Base-by-base conservation (phyloP, 176 grass and related monocot genomes). In the Melocanna baccifera region DNA sequence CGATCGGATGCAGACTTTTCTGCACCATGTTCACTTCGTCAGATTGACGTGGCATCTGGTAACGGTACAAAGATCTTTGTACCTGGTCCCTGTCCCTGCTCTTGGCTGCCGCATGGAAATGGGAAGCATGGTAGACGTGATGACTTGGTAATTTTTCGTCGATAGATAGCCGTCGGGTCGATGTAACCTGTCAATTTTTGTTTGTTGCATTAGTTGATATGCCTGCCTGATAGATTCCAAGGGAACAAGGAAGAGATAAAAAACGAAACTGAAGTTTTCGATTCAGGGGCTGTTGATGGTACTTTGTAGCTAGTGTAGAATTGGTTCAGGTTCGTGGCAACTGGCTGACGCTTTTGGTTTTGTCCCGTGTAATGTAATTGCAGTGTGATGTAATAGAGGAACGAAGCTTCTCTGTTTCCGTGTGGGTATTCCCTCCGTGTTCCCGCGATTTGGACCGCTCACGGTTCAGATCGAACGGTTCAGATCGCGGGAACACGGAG, bases 281-380 rank as follows among this genome's bases (percentile, higher is more conserved):
- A 80, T 73, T 65, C 32, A 63, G 69, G 10, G 76, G 9, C 12
- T 46, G 36, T 63, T 36, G 62, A 65, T 82, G 39, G 63, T 85
- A 19, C 11, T 20, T 6, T 53, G 68, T 76, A 72, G 16, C 20
- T 83, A 14, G 32, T 3, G 9, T 70, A 79, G 80, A 34, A 71
- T 56, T 78, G 86, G 80, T 58, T 84, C 50, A 69, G 83, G 57
- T 85, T 64, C 56, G 71, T 40, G 56, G 53, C 71, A n/a, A 56
- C 61, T 57, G 53, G 69, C 63, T 32, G 79, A 81, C 16, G 47
- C 46, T 52, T 66, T 77, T 65, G n/a, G 64, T 56, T 37, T 50
- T 45, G 68, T 59, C 6, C 25, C 5, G 0, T 71, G 40, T 67
- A 34, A 68, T 69, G 73, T 69, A 70, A 86, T 90, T 78, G 83